These are phyloP conservation scores for Bimuria novae-zelandiae DNA, from an alignment of 2,329 filamentous ascomycete genomes.

Conservation along the genomic window DNA sequence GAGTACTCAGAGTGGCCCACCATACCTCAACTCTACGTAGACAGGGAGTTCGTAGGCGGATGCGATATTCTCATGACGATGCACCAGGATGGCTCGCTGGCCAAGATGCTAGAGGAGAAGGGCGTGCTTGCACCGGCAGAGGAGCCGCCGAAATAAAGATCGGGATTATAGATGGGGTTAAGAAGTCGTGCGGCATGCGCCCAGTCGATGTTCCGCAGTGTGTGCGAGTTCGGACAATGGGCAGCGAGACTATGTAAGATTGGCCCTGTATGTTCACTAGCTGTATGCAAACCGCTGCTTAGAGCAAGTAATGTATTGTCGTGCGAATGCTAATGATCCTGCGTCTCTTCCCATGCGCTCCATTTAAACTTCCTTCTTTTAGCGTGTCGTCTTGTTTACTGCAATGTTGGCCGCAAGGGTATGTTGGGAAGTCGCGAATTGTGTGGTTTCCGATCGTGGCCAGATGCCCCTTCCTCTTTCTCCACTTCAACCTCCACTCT, in stretches of 20 bases:
- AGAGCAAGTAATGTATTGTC: background rate
- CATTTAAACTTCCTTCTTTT: background rate
- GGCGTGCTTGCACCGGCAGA: slow-evolving; percentile 70
- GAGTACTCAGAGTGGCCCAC: slow-evolving; percentile 99
- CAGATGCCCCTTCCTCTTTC: slow-evolving; percentile 9
- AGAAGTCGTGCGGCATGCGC: too few relatives aligned
- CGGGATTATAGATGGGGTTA: background rate
- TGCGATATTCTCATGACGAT: slow-evolving; percentile 96
- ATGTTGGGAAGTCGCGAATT: background rate
- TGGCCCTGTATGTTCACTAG: slow-evolving; percentile 8
- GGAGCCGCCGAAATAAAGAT: slow-evolving; percentile 28
- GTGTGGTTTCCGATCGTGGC: background rate
- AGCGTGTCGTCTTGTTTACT: background rate
- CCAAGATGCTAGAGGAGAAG: slow-evolving; percentile 91
- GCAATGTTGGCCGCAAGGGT: too few relatives aligned
- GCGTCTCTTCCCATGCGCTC: too few relatives aligned
- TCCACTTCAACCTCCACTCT: background rate
- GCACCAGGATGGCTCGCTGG: slow-evolving; percentile 94
- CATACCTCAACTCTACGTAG: slow-evolving; percentile 93
- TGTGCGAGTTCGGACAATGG: too few relatives aligned
- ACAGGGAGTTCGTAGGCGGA: slow-evolving; percentile 96
- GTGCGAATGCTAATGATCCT: background rate
- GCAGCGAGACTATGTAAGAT: slow-evolving; percentile 6
- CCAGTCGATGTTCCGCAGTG: too few relatives aligned
- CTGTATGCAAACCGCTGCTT: background rate